phyloP scores from a whole-genome alignment of 768 basidiomycete genomes.

The Collybia sp. region DNA sequence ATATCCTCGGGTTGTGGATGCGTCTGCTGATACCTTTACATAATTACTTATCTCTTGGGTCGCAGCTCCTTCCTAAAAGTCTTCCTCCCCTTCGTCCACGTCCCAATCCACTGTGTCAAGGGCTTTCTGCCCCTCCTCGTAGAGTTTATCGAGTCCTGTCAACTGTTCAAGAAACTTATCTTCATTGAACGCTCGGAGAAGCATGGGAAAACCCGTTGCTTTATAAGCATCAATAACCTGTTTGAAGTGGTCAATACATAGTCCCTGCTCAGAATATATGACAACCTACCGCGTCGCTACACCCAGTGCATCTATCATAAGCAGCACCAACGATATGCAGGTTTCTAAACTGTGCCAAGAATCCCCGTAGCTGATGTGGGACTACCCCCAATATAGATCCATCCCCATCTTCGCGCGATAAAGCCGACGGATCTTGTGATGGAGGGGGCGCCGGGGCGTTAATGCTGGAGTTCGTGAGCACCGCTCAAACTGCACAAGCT shows the following conservation, averaged over 20 bases:
- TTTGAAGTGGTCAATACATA: too few relatives aligned
- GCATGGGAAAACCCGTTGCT: conserved; percentile 72
- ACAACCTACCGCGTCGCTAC: conserved; percentile 68
- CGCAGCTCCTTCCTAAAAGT: not conserved
- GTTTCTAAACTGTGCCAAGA: conserved; percentile 81
- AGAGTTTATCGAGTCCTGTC: conserved; percentile 76
- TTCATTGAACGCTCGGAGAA: conserved; percentile 82
- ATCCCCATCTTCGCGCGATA: conserved; percentile 18
- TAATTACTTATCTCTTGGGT: too few relatives aligned
- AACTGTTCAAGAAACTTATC: conserved; percentile 65
- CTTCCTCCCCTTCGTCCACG: conserved; percentile 46
- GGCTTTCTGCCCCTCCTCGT: conserved; percentile 67
- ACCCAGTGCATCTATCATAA: conserved; percentile 87
- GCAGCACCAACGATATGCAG: conserved; percentile 83
- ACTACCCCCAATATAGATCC: conserved; percentile 72
- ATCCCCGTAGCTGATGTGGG: conserved; percentile 93
- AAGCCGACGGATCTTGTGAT: conserved; percentile 19
- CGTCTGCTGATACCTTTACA: too few relatives aligned
- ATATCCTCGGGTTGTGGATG: too few relatives aligned
- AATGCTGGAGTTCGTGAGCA: too few relatives aligned
- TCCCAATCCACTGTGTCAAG: conserved; percentile 77
- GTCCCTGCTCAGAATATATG: too few relatives aligned
- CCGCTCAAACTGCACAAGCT: too few relatives aligned
- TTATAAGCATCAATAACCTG: conserved; percentile 53
- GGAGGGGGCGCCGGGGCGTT: conserved; percentile 69